Evolutionary conservation across 306 rosid genomes (phyloP).

Genomic region (Cicer judaicum): DNA sequence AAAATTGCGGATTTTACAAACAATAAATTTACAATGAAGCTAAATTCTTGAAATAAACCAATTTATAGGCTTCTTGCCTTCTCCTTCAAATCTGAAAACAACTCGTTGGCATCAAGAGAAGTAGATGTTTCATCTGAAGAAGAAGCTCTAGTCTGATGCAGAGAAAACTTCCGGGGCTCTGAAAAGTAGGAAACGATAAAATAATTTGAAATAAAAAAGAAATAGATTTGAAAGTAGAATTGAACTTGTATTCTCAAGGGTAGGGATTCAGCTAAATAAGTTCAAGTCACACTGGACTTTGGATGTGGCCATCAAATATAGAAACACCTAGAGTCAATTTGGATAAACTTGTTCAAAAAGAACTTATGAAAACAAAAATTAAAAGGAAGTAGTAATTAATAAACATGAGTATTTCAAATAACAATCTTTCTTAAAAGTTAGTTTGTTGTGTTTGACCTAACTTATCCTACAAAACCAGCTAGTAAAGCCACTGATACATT

Average conservation of each 20-base stretch:
- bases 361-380: no score
- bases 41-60: constrained; percentile 21
- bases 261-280: background rate
- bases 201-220: background rate
- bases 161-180: constrained; percentile 65
- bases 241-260: background rate
- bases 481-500: no score
- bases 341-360: background rate
- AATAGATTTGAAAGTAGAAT: background rate
- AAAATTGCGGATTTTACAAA: background rate
- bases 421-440: no score
- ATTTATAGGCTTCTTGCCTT: constrained; percentile 65
- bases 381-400: no score
- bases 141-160: constrained; percentile 70
- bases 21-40: constrained; percentile 29
- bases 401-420: no score
- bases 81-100: constrained; percentile 85
- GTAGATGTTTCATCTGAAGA: constrained; percentile 85
- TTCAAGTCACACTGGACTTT: no score
- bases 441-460: no score
- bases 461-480: no score
- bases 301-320: background rate
- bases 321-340: background rate
- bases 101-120: constrained; percentile 67
- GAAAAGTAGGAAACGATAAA: constrained; percentile 29